Base-by-base conservation (phyloP, 2,329 filamentous ascomycete species). In the Hypomyces rosellus region DNA sequence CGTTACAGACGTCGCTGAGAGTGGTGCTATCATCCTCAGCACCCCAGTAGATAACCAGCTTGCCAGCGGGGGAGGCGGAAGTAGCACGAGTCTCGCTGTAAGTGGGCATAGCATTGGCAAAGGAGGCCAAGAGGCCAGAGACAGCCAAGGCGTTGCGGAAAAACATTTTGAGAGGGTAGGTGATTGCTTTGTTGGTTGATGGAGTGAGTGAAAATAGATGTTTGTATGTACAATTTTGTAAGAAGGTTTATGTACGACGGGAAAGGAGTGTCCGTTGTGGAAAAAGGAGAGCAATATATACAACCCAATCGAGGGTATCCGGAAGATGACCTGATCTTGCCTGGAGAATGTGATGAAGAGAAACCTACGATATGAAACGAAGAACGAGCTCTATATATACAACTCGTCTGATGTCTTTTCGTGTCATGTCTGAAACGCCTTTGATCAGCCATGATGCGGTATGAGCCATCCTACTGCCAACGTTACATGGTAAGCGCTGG, bases 1-100 rank as follows among this genome's bases (percentile, higher is more conserved):
- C 56, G 20, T 34, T 41, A 45, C 56, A 58, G 12, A 58, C 56
- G 13, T 52, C 44, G 16, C 44, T 36, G 5, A 58, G 50, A 11
- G 53, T 38, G 12, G 52, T 53, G 50, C 36, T 55, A 34, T 54
- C 53, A 34, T 57, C 55, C 39, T 57, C 55, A 14, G 49, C 49
- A 18, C 55, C 56, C 56, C 55, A 58, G 53, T 58, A 58, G 3
- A 58, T 41, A 46, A 43, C 55, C 18, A 55, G 48, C 36, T 49
- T 50, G 49, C 46, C 45, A 20, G 43, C 51, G 33, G n/a, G 14
- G 33, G 30, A 15, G 5, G 33, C 34, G 22, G 41, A 38, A 50
- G 34, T 48, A 15, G 8, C 41, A 30, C 22, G 41, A 7, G 14
- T 25, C 4, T 30, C 25, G 9, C 25, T 30, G 9, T 30, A 30